Conservation (phyloP, 2,329 filamentous ascomycete species). For the Alternaria panax region DNA sequence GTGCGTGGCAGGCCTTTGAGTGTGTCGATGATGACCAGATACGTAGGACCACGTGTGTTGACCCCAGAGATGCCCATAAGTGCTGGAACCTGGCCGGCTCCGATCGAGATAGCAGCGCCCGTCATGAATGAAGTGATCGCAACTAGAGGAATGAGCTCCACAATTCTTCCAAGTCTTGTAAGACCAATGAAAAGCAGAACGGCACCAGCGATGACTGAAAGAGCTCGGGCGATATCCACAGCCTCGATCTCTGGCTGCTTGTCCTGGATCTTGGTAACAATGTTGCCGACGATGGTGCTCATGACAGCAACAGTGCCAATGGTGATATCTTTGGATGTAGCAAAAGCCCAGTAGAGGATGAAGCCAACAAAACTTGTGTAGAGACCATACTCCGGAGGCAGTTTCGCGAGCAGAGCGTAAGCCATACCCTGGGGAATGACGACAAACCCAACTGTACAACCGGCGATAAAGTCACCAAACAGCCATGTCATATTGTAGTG, state of each 20-base stretch:
- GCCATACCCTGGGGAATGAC: conserved; percentile 98
- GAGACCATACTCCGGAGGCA: conserved; percentile 83
- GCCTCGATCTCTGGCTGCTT: conserved; percentile 54
- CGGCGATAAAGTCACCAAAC: conserved; percentile 85
- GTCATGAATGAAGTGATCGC: conserved; percentile 98
- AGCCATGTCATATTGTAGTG: conserved; percentile 93
- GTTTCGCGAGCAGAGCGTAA: conserved; percentile 82
- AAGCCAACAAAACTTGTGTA: conserved; percentile 98
- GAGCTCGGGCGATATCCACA: conserved; percentile 74
- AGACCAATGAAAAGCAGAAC: conserved; percentile 84
- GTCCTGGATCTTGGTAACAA: conserved; percentile 69
- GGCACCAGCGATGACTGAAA: conserved; percentile 79
- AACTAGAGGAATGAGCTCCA: conserved; percentile 90
- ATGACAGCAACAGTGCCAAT: conserved; percentile 98
- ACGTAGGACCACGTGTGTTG: conserved; percentile 79
- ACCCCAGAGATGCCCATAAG: conserved; percentile 81
- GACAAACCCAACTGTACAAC: conserved; percentile 75
- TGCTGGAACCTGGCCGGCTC: conserved; percentile 79
- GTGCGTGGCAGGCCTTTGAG: conserved; percentile 74
- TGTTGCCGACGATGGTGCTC: conserved; percentile 86
- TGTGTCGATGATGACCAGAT: conserved; percentile 83
- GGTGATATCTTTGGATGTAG: conserved; percentile 97
- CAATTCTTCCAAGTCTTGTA: conserved; percentile 83
- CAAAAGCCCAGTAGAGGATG: conserved; percentile 95
- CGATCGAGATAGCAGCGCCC: conserved; percentile 90